Percentiles rank a stretch among this genome's conserved stretches.
Conservation (phyloP, 345 rosid genomes). For the Camelina neglecta region DNA sequence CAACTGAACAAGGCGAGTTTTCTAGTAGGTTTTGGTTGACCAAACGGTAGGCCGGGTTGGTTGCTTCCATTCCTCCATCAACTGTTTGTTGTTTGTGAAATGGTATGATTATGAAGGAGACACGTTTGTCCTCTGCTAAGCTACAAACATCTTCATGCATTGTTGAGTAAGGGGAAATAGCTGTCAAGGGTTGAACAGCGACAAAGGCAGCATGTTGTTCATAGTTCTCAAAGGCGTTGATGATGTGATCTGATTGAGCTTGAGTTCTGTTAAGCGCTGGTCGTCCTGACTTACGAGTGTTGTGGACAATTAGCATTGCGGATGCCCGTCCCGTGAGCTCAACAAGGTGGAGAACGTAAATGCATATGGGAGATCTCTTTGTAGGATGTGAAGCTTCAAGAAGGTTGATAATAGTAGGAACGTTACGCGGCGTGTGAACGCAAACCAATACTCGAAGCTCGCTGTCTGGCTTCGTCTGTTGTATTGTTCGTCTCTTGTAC, state of each 20-base stretch:
- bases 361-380: slow-evolving; percentile 73
- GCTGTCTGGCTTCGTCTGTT: slow-evolving; percentile 66
- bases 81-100: slow-evolving; percentile 95
- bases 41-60: slow-evolving; percentile 76
- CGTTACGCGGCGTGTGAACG: slow-evolving; percentile 85
- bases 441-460: slow-evolving; percentile 74
- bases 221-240: slow-evolving; percentile 81
- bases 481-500: slow-evolving; percentile 70
- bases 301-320: slow-evolving; percentile 92
- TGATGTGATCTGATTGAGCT: slow-evolving; percentile 94
- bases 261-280: slow-evolving; percentile 84
- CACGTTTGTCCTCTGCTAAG: slow-evolving; percentile 88
- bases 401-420: slow-evolving; percentile 85
- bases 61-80: slow-evolving; percentile 95
- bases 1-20: slow-evolving; percentile 86
- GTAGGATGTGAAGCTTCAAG: slow-evolving; percentile 85
- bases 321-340: slow-evolving; percentile 97
- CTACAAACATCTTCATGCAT: slow-evolving; percentile 94
- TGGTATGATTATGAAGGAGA: slow-evolving; percentile 75
- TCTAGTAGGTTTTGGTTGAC: slow-evolving; percentile 80
- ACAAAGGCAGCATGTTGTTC: slow-evolving; percentile 66
- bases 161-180: slow-evolving; percentile 90
- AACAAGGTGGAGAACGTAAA: slow-evolving; percentile 87
- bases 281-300: slow-evolving; percentile 67
- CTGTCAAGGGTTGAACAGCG: slow-evolving; percentile 83